Evolutionary conservation across 768 basidiomycete species (phyloP), one percentile per base, ranked within the genome.

Genomic region (Collybia sp.): DNA sequence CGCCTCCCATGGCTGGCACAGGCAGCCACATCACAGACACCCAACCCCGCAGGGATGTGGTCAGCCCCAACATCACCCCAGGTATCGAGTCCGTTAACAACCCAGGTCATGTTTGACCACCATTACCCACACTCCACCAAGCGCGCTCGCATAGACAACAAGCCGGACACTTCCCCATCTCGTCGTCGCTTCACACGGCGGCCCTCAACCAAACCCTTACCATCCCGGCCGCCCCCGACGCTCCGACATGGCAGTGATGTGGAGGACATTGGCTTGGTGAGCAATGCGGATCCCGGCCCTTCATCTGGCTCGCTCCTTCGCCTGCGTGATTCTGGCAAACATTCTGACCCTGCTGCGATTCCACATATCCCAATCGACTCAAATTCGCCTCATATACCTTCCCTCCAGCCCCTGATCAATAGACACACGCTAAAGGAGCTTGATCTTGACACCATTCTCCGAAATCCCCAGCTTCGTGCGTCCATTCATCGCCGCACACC

Each of bases 381-480:
- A 47, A 66, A 59, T 52, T 65, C 74, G 1, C 71, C 78, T 2
- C 77, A 82, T 51, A 78, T 89, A 49, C 89, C 88, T 6, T 71
- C 86, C 31, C 66, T 77, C 36, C 71, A 75, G 30, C 91, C 93
- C 0, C 77, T 85, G 36, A 88, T 95, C 60, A 93, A 89, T 57
- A 76, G 87, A 33, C 79, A 82, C 37, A 91, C 90, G 1, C 73
- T 96, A 54, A 83, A 81, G 57, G 89, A 93, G 59, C 72, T 96
- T 42, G 92, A 96, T 61, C 70, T 95, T 15, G 79, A 85, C 47
- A 80, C 85, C 44, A 93, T 95, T 55, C 73, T 95, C 46, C 80
- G 88, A 40, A 93, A 93, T 63, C 89, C 91, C 17, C 91, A 93
- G 60, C 83, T 95, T 48, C 87, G 93, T 90, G 67, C 69, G 84